These are phyloP conservation scores for Salicornia ramosissima DNA, from an alignment of 148 eudicot genomes.

Conservation along the genomic window DNA sequence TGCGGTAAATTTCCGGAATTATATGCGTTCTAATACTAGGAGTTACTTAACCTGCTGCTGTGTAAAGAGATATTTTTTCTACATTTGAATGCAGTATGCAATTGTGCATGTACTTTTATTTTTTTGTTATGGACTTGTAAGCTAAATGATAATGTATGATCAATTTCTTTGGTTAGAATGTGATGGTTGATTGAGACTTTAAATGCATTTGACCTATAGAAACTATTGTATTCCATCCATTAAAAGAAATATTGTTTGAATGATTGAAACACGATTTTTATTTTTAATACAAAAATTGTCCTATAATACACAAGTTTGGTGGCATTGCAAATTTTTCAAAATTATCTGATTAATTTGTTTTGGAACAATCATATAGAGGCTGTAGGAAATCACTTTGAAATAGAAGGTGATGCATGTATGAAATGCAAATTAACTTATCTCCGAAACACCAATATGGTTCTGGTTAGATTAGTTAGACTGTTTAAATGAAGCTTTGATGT, in stretches of 20 bases:
- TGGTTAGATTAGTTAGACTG: not conserved
- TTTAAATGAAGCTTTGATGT: not conserved
- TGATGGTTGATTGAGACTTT: slow-evolving; percentile 9
- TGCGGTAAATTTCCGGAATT: slow-evolving; percentile 53
- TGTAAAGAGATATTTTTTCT: not conserved
- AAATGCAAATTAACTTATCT: not conserved
- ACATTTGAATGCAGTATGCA: not conserved
- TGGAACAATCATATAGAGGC: too few relatives aligned
- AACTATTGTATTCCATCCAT: not conserved
- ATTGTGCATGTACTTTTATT: not conserved
- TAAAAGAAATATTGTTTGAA: not conserved
- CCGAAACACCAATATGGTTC: not conserved
- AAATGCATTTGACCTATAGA: not conserved
- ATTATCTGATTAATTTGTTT: too few relatives aligned
- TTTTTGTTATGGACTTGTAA: not conserved
- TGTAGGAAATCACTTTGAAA: too few relatives aligned
- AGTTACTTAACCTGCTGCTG: not conserved
- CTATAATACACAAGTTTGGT: not conserved
- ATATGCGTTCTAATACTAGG: slow-evolving; percentile 7
- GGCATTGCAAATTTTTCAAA: not conserved
- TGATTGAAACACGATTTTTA: not conserved
- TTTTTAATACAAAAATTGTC: not conserved
- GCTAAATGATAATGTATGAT: not conserved
- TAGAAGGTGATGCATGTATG: not conserved
- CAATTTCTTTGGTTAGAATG: not conserved